Conservation (phyloP, 2,329 filamentous ascomycete genomes). For the Pseudogymnoascus verrucosus region DNA sequence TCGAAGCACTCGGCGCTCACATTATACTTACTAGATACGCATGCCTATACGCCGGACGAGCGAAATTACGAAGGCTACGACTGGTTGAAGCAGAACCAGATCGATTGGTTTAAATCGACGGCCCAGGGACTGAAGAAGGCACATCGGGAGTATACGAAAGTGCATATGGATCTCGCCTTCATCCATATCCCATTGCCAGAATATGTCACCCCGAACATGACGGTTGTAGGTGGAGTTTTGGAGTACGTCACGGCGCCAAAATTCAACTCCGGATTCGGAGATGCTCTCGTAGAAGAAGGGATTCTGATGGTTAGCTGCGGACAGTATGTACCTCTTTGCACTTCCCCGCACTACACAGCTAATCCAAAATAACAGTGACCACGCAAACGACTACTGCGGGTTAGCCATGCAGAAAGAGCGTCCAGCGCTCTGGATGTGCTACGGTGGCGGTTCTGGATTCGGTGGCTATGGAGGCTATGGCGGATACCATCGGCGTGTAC, state of each 20-base stretch:
- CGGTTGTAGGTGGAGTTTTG: conserved; percentile 48
- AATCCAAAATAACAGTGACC: conserved; percentile 51
- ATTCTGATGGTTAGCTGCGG: conserved; percentile 84
- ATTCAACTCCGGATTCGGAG: conserved; percentile 88
- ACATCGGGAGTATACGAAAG: conserved; percentile 78
- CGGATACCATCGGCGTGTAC: conserved; percentile 72
- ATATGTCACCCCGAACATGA: conserved; percentile 57
- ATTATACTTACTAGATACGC: conserved; percentile 90
- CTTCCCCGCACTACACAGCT: conserved; percentile 16
- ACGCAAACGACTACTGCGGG: conserved; percentile 94
- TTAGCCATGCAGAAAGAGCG: conserved; percentile 40
- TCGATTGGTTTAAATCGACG: conserved; percentile 85
- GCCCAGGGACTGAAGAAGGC: conserved; percentile 64
- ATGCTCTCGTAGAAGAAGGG: conserved; percentile 78
- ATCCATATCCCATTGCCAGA: conserved; percentile 96
- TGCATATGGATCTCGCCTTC: conserved; percentile 93
- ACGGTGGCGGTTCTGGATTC: conserved; percentile 84
- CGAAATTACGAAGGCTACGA: conserved; percentile 86
- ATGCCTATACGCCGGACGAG: conserved; percentile 86
- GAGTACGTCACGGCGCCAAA: conserved; percentile 80
- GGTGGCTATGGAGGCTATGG: conserved; percentile 92
- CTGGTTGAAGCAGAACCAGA: conserved; percentile 92
- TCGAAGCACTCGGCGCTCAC: conserved; percentile 86
- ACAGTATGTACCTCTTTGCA: conserved; percentile 53
- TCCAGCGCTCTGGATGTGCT: conserved; percentile 95